phyloP scores from a whole-genome alignment of 148 eudicot genomes.

The Persicaria maculosa region DNA sequence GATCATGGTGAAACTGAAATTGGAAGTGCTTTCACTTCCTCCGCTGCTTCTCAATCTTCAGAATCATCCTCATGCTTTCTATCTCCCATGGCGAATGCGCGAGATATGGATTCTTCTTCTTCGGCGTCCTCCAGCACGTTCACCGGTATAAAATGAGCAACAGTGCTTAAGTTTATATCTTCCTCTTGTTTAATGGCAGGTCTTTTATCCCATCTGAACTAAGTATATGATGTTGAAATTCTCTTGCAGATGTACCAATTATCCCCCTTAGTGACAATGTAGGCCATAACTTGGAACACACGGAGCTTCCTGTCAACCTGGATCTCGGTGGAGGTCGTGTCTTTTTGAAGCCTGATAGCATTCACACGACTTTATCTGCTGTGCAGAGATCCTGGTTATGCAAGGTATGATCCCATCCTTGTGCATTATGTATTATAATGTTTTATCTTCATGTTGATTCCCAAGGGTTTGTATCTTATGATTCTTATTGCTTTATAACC shows the following conservation, averaged over 20 bases:
- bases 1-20: not conserved
- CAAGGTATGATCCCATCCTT: slow-evolving; percentile 8
- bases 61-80: not conserved
- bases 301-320: not conserved
- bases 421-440: not conserved
- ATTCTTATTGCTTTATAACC: not conserved
- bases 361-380: not conserved
- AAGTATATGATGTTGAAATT: not conserved
- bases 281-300: not conserved
- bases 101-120: not conserved
- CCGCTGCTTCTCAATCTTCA: not conserved
- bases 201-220: not conserved
- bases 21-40: not conserved
- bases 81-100: not conserved
- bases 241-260: not conserved
- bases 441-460: not conserved
- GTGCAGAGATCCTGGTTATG: not conserved
- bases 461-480: not conserved
- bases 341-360: not conserved
- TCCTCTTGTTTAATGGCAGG: not conserved
- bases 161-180: not conserved
- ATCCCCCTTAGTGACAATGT: not conserved
- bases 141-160: slow-evolving; percentile 5
- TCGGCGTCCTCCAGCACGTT: slow-evolving; percentile 2
- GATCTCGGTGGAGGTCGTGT: not conserved